These are phyloP conservation scores for Raffaelea ambrosiae DNA, from an alignment of 2,329 filamentous ascomycete species.

Conservation along the genomic window DNA sequence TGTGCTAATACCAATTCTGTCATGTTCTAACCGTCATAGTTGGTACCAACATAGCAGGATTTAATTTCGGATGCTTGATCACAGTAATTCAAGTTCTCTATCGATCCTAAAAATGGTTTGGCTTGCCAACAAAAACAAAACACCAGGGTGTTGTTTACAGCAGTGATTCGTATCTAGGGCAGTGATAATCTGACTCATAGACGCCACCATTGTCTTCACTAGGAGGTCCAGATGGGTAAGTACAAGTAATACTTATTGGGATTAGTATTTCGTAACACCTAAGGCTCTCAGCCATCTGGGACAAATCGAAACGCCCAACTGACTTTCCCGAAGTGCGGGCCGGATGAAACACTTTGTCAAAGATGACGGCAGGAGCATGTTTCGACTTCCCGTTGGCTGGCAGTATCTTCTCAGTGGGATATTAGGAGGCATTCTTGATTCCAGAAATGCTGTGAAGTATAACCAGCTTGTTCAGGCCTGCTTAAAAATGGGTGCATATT, in stretches of 20 bases:
- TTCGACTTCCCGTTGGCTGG: constrained; percentile 38
- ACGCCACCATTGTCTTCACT: too few species aligned
- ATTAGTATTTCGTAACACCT: too few species aligned
- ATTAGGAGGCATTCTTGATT: constrained; percentile 30
- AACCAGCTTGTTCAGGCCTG: constrained; percentile 40
- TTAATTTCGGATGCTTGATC: constrained; percentile 35
- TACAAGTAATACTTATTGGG: too few species aligned
- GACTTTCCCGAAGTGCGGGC: constrained; percentile 9
- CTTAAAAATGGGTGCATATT: constrained; percentile 34
- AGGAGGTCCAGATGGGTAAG: too few species aligned
- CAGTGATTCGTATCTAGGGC: too few species aligned
- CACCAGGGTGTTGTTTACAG: too few species aligned
- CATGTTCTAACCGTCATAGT: background rate
- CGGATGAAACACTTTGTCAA: constrained; percentile 49
- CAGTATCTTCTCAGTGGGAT: constrained; percentile 38
- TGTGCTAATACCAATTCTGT: too few species aligned
- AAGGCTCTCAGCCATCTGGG: too few species aligned
- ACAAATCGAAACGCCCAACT: too few species aligned
- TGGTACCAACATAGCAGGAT: constrained; percentile 28
- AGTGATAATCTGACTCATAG: too few species aligned
- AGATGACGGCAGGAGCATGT: constrained; percentile 45
- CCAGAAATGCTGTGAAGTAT: constrained; percentile 32
- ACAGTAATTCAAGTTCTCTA: constrained; percentile 26
- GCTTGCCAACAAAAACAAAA: too few species aligned
- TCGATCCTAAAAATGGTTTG: too few species aligned